Evolutionary conservation across 768 basidiomycete species (phyloP).

Genomic region (Kwoniella sp.): DNA sequence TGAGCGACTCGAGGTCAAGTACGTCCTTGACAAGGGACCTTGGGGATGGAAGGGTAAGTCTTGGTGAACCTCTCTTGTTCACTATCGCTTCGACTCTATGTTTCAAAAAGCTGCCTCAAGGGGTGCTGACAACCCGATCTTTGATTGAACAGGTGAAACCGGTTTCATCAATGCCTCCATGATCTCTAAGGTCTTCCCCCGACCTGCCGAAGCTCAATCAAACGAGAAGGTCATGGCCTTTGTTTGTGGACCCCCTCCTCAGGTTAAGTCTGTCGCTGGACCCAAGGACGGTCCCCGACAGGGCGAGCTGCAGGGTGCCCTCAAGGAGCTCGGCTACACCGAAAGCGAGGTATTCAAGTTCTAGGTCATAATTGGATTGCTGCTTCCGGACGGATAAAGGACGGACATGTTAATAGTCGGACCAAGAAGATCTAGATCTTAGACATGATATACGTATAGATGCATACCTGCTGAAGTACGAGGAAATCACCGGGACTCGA

Average conservation of each 20-base stretch:
- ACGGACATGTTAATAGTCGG: no score
- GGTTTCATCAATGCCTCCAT: conserved; percentile 78
- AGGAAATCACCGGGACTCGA: no score
- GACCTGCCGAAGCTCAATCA: conserved; percentile 60
- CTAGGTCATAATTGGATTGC: conserved; percentile 33
- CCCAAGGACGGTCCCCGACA: conserved; percentile 87
- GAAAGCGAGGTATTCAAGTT: conserved; percentile 74
- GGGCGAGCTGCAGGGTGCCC: conserved; percentile 75
- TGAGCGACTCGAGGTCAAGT: conserved; percentile 72
- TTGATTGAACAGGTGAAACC: conserved; percentile 60
- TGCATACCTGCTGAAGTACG: neutral
- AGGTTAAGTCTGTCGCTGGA: conserved; percentile 85
- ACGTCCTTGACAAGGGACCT: conserved; percentile 77
- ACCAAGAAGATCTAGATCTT: neutral
- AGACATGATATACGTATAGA: neutral
- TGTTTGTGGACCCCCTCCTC: conserved; percentile 82
- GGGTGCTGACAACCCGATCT: no score
- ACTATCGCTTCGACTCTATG: no score
- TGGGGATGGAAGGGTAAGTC: conserved; percentile 65
- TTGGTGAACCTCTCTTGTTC: no score
- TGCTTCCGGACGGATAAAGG: no score
- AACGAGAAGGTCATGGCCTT: conserved; percentile 84
- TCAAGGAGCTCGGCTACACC: conserved; percentile 84
- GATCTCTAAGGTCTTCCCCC: conserved; percentile 71
- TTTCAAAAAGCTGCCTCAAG: no score